These are phyloP conservation scores for Suillus subaureus DNA, from an alignment of 768 basidiomycete species.

Conservation along the genomic window DNA sequence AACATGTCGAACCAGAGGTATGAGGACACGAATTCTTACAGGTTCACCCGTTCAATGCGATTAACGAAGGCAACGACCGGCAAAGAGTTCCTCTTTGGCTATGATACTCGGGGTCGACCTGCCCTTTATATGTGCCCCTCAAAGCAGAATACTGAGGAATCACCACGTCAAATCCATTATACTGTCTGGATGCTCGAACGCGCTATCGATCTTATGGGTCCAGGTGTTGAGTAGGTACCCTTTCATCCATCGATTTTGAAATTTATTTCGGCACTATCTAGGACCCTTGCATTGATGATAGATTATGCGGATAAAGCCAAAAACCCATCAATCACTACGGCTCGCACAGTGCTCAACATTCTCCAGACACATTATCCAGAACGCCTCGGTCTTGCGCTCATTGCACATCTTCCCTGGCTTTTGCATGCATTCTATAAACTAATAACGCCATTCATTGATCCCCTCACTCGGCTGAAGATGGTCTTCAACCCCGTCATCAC, in stretches of 20 bases:
- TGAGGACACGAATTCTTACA: slow-evolving; percentile 14
- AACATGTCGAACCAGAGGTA: slow-evolving; percentile 76
- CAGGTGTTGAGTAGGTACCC: slow-evolving; percentile 73
- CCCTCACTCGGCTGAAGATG: slow-evolving; percentile 74
- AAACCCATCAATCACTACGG: slow-evolving; percentile 43
- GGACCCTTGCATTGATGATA: slow-evolving; percentile 71
- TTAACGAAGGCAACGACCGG: slow-evolving; percentile 69
- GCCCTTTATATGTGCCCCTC: slow-evolving; percentile 67
- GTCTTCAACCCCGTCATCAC: slow-evolving; percentile 64
- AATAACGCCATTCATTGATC: slow-evolving; percentile 82
- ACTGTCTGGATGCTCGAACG: slow-evolving; percentile 81
- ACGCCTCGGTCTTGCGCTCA: slow-evolving; percentile 72
- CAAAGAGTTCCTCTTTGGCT: slow-evolving; percentile 80
- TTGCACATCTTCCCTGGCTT: slow-evolving; percentile 82
- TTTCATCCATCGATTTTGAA: not conserved
- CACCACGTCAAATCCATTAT: slow-evolving; percentile 68
- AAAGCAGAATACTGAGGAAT: slow-evolving; percentile 78
- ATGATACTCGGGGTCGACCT: slow-evolving; percentile 65
- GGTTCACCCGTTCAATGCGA: not conserved
- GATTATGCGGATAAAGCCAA: slow-evolving; percentile 78
- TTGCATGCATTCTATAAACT: slow-evolving; percentile 76
- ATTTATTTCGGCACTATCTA: slow-evolving; percentile 26
- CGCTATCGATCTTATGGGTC: slow-evolving; percentile 72
- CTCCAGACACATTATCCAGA: slow-evolving; percentile 87
- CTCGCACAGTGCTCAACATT: slow-evolving; percentile 55